Evolutionary conservation across 2,329 filamentous ascomycete species (phyloP), one percentile per base, ranked within the genome.

Genomic region (Aspergillus costaricaensis): DNA sequence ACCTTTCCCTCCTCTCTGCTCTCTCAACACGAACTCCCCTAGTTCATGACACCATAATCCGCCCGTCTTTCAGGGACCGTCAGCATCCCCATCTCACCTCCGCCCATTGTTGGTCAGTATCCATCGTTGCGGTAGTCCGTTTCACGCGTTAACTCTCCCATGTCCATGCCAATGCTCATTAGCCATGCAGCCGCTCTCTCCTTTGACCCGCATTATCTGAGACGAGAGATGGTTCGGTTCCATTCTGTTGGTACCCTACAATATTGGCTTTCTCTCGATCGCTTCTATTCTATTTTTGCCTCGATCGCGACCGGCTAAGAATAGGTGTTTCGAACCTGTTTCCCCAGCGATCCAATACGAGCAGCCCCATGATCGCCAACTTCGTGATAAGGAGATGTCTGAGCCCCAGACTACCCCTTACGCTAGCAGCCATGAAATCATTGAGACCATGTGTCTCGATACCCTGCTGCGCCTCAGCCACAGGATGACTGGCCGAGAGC

Each of bases 391-490:
- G 49, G 57, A 19, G 41, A 21, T 50, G 49, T 52, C 58, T 63
- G 59, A 65, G 65, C 65, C 63, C 62, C 63, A 58, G 38, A n/a
- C 50, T 54, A n/a, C 56, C 47, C 55, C 58, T 49, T 49, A 49
- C 47, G 47, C 47, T 49, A 49, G 23, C 25, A 49, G 15, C 15
- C 25, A 49, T 32, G 47, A 30, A 27, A 5, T 49, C 47, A 49
- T 49, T 15, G 47, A 49, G 39, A 27, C 8, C 17, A 8, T 25
- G 39, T 30, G 4, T 19, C 19, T 49, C 25, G 32, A 47, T 38
- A 56, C 41, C 21, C 49, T 49, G 39, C 53, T 60, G 59, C 62
- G 65, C 65, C 63, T 64, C 65, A 65, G 58, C 59, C 62, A 62
- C 59, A 62, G 19, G 12, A 25, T 41, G 21, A 52, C 49, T 61